Conservation (phyloP, 2,329 filamentous ascomycete species). For the Colletotrichum gigasporum region DNA sequence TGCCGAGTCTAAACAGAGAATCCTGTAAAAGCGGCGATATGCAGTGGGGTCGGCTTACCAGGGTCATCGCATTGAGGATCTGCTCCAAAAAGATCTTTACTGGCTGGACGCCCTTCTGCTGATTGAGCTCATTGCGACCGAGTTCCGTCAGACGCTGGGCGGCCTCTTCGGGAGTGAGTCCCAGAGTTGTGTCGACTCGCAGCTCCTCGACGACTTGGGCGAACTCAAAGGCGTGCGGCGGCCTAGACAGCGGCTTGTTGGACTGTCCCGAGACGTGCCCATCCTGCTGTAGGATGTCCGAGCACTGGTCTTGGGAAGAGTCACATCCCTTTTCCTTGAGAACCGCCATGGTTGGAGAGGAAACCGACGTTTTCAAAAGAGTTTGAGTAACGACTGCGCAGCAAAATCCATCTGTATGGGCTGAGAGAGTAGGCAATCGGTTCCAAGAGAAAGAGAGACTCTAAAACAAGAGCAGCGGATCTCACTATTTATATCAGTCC, state of each 20-base stretch:
- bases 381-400: no score
- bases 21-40: neutral
- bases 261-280: constrained; percentile 42
- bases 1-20: no score
- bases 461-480: neutral
- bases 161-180: constrained; percentile 61
- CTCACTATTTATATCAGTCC: neutral
- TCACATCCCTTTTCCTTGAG: neutral
- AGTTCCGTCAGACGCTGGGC: constrained; percentile 59
- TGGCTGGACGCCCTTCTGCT: constrained; percentile 62
- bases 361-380: neutral
- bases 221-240: constrained; percentile 65
- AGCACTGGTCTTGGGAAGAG: neutral
- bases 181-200: constrained; percentile 61
- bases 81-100: constrained; percentile 68
- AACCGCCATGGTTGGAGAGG: neutral
- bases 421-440: no score
- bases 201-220: constrained; percentile 61
- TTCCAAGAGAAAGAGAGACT: no score
- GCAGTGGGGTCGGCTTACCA: constrained; percentile 47
- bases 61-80: constrained; percentile 72
- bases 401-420: neutral
- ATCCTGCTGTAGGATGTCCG: neutral
- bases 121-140: constrained; percentile 67
- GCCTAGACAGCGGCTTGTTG: constrained; percentile 56